Evolutionary conservation across 805 yeast species (phyloP).

Genomic region (Wickerhamiella australiensis): DNA sequence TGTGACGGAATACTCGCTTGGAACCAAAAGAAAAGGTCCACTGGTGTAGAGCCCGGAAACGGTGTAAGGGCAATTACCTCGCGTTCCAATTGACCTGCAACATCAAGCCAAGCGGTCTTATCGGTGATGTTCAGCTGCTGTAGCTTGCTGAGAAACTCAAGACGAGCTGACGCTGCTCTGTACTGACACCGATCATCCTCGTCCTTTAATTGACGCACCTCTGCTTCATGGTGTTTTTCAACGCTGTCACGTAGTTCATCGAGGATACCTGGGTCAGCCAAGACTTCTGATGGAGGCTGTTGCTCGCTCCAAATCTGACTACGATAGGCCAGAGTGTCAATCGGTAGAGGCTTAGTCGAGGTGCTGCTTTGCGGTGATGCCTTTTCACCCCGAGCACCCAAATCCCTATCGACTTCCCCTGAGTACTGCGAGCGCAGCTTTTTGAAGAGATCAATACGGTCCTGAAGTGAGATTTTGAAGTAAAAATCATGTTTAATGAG

Average conservation of each 20-base stretch:
- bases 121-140: neutral
- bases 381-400: neutral
- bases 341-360: neutral
- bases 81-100: neutral
- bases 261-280: neutral
- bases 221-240: neutral
- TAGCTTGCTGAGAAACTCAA: constrained; percentile 2
- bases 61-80: neutral
- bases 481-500: neutral
- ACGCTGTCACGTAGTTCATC: neutral
- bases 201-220: neutral
- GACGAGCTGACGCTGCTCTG: constrained; percentile 10
- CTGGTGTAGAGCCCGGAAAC: constrained; percentile 11
- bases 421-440: neutral
- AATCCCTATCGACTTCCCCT: neutral
- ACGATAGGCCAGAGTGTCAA: neutral
- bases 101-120: constrained; percentile 6
- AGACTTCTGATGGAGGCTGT: neutral
- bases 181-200: neutral
- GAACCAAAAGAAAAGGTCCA: constrained; percentile 10
- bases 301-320: neutral
- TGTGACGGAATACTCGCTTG: neutral
- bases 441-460: neutral
- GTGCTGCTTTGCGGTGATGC: neutral
- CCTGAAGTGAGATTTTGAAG: neutral